Percentiles rank a stretch among this genome's conserved stretches.
Evolutionary conservation across 2,329 filamentous ascomycete species (phyloP).

Genomic region (Aaosphaeria pasadenensis): DNA sequence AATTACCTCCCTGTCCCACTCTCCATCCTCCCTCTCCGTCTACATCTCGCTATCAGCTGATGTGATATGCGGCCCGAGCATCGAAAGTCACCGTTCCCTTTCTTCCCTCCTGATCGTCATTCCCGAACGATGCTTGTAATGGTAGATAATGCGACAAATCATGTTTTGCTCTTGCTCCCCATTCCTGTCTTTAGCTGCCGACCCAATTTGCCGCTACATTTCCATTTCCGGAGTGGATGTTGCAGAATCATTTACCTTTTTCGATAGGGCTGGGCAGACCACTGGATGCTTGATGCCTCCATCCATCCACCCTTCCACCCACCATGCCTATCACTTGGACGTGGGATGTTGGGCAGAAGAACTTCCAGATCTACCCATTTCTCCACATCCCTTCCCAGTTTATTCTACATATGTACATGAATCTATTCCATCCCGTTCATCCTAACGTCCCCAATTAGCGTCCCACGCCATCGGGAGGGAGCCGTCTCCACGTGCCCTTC

Average conservation of each 20-base stretch:
- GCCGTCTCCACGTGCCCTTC: no score
- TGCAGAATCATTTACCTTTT: background rate
- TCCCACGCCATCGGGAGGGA: no score
- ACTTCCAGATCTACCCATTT: no score
- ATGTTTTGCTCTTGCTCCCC: background rate
- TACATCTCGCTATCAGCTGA: background rate
- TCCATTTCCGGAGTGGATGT: background rate
- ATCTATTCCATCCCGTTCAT: no score
- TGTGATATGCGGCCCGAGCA: background rate
- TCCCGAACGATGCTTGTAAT: background rate
- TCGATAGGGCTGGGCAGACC: background rate
- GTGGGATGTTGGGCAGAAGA: no score
- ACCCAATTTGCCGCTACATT: background rate
- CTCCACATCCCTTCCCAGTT: no score
- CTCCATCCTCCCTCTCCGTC: background rate
- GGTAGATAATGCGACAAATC: background rate
- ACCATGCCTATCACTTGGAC: no score
- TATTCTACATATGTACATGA: no score
- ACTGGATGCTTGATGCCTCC: no score
- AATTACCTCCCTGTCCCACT: background rate
- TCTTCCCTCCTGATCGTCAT: background rate
- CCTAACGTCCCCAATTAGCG: no score
- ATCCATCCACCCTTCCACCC: no score
- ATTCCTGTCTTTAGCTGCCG: background rate
- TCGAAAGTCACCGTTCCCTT: background rate